These are phyloP conservation scores for Elaeagnus macrophylla DNA, from an alignment of 306 rosid species.

Conservation along the genomic window DNA sequence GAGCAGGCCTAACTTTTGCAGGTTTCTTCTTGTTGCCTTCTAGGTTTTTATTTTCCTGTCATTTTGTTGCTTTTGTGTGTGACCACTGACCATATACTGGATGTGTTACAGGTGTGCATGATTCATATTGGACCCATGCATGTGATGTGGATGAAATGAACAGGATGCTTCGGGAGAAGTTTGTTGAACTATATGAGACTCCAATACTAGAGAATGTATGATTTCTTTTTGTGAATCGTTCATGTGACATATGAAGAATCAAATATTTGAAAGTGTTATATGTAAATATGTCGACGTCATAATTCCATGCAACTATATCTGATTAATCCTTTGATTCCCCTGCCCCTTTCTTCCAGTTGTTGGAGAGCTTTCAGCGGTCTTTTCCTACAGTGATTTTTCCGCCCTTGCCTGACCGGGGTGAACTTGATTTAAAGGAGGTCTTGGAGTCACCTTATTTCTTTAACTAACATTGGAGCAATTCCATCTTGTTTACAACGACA, in stretches of 20 bases:
- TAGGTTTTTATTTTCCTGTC: not conserved
- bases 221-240: not conserved
- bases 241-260: not conserved
- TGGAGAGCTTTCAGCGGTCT: conserved; percentile 60
- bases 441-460: conserved; percentile 85
- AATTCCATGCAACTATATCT: not conserved
- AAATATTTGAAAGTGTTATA: not conserved
- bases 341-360: conserved; percentile 42
- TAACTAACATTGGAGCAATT: conserved; percentile 36
- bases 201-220: conserved; percentile 78
- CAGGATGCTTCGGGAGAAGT: conserved; percentile 66
- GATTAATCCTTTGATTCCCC: conserved; percentile 10
- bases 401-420: conserved; percentile 77
- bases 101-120: conserved; percentile 76
- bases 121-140: conserved; percentile 95
- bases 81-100: not conserved
- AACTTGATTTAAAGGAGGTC: conserved; percentile 60
- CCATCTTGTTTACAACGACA: too few species aligned
- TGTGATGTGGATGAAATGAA: conserved; percentile 87
- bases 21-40: conserved; percentile 34
- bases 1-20: conserved; percentile 73
- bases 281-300: not conserved
- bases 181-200: conserved; percentile 73
- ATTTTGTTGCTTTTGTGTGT: conserved; percentile 4
- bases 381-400: conserved; percentile 67